Conservation (phyloP, 331 rosid genomes). For the Phaseolus coccineus region DNA sequence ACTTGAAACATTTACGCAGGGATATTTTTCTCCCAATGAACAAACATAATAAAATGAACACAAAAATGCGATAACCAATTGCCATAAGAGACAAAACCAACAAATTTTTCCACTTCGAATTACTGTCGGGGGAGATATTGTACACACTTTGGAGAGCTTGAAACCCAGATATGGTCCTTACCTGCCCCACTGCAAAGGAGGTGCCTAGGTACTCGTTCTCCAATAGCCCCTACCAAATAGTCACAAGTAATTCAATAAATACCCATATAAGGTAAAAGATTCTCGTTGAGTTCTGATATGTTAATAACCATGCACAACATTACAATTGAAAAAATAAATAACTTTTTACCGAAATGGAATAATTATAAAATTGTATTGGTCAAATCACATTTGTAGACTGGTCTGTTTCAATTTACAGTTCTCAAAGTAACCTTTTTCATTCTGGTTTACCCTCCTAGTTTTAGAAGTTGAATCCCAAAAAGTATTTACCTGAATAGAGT, state of each 20-base stretch:
- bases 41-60: constrained; percentile 64
- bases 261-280: neutral
- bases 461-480: neutral
- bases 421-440: too few relatives aligned
- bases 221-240: constrained; percentile 70
- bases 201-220: constrained; percentile 93
- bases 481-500: constrained; percentile 82
- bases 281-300: too few relatives aligned
- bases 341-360: too few relatives aligned
- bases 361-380: too few relatives aligned
- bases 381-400: too few relatives aligned
- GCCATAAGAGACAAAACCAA: constrained; percentile 92
- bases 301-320: too few relatives aligned
- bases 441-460: neutral
- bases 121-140: constrained; percentile 65
- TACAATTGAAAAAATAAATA: too few relatives aligned
- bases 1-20: constrained; percentile 54
- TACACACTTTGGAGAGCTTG: constrained; percentile 86
- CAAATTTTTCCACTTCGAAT: constrained; percentile 89
- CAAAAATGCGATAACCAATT: constrained; percentile 75
- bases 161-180: constrained; percentile 86
- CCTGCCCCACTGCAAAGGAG: constrained; percentile 90
- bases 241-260: constrained; percentile 22
- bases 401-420: too few relatives aligned
- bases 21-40: constrained; percentile 55